Evolutionary conservation across 2,329 filamentous ascomycete genomes (phyloP).

Genomic region (Dactylonectria macrodidyma): DNA sequence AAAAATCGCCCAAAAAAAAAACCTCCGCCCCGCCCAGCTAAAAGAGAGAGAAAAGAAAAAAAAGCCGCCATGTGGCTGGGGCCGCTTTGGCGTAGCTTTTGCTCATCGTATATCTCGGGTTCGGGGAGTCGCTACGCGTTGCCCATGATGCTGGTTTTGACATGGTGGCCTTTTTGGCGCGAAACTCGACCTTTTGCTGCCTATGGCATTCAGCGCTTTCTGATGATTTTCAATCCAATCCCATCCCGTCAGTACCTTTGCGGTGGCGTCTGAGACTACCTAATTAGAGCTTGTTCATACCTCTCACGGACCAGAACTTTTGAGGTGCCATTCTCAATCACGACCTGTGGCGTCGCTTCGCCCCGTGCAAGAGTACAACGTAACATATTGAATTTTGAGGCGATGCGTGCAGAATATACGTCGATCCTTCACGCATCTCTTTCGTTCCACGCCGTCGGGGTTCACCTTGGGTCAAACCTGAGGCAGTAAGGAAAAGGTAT

Average conservation of each 20-base stretch:
- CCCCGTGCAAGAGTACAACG: not conserved
- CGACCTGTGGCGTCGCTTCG: not conserved
- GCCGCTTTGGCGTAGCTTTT: conserved; percentile 17
- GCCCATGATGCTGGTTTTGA: conserved; percentile 10
- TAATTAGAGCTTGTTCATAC: no score
- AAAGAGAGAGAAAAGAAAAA: conserved; percentile 13
- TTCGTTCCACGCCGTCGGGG: conserved; percentile 1
- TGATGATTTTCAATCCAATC: not conserved
- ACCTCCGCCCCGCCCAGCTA: conserved; percentile 1
- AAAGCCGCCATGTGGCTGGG: conserved; percentile 22
- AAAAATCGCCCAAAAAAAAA: conserved; percentile 12
- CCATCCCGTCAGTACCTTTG: no score
- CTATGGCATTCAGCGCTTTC: not conserved
- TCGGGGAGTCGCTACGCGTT: conserved; percentile 35
- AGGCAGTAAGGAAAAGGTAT: no score
- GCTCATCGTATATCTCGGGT: conserved; percentile 47
- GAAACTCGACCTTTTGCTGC: conserved; percentile 5
- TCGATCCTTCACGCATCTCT: not conserved
- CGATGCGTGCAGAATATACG: conserved; percentile 21
- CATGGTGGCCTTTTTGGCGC: conserved; percentile 36
- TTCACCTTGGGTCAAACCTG: no score
- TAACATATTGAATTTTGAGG: conserved; percentile 1
- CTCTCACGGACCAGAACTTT: no score
- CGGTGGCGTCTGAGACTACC: no score
- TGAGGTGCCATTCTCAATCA: no score